These are phyloP conservation scores for Camellia lanceoleosa DNA, from an alignment of 148 eudicot genomes.

Conservation along the genomic window DNA sequence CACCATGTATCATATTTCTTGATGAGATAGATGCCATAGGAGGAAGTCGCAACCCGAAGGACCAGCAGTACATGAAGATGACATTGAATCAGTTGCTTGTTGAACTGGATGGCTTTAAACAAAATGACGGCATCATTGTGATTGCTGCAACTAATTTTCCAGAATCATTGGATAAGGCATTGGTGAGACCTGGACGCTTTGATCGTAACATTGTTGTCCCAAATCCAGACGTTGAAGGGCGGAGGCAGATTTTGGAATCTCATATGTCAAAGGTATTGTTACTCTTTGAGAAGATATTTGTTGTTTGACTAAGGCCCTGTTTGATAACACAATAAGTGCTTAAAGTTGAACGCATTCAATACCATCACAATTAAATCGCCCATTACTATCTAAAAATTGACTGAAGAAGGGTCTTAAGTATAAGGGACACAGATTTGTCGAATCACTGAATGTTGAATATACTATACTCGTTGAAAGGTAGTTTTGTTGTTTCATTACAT, in stretches of 20 bases:
- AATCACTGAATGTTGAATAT: no score
- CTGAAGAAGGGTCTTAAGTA: no score
- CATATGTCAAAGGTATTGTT: conserved; percentile 89
- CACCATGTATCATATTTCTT: conserved; percentile 91
- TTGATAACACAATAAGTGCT: no score
- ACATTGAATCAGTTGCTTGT: conserved; percentile 94
- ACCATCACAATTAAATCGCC: no score
- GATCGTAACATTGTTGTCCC: conserved; percentile 96
- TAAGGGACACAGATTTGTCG: no score
- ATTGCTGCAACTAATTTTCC: conserved; percentile 98
- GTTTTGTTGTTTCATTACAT: no score
- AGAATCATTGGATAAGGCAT: conserved; percentile 90
- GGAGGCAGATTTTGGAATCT: conserved; percentile 86
- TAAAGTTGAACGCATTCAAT: no score
- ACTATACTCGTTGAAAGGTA: no score
- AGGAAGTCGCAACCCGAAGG: conserved; percentile 97
- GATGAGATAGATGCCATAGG: conserved; percentile 99
- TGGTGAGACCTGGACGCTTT: conserved; percentile 95
- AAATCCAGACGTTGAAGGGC: conserved; percentile 98
- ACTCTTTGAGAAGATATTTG: background rate
- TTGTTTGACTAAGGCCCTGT: background rate
- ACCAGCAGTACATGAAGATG: conserved; percentile 99
- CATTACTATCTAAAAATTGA: no score
- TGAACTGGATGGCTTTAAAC: conserved; percentile 96
- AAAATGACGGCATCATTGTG: conserved; percentile 94